Base-by-base conservation (phyloP, 192 early-diverging fungal genomes). In the Podila horticola region DNA sequence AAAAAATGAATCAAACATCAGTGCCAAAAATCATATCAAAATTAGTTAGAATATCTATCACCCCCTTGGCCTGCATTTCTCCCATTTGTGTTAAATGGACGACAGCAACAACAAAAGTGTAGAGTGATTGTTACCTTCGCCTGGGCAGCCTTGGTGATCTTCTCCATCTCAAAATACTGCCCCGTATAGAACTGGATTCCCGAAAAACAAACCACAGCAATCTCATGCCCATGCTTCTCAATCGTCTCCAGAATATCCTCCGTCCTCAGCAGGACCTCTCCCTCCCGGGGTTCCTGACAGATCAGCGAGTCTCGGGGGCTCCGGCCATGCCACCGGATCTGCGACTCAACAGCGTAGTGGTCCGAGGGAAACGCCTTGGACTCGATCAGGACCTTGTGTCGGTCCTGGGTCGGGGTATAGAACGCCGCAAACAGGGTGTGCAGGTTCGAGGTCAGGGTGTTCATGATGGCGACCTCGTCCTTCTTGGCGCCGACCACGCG, bases 131-230 rank as follows among this genome's bases (percentile, higher is more conserved):
- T 41, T 83, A 94, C 93, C 87, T 92, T 89, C 5, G 84, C 90
- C 13, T 95, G 93, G 22, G 88, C 97, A 20, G 92, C 94, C 52
- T 87, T 84, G 2, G 96, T 94, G 82, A 99, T 98, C 50, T 84
- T 85, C 62, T 89, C 87, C 34, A 99, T 93, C 30, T 97, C 93
- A 86, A 97, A 98, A 31, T 83, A 87, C 75, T 93, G 92, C 4
- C 96, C 98, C 13, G 96, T 96, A 84, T 98, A 98, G 81, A 96
- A 99, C 79, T 99, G 97, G 34, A 99, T 85, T 19, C 96, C 97
- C 57, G 91, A 91, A 62, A 98, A 92, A 76, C 96, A 84, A 4
- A 99, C 94, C 17, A 98, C 86, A 19, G 98, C 95, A 70, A 95
- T 95, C 17, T 79, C 72, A 61, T 91, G 86, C 17, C 96, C 95